These are phyloP conservation scores for Fraxinus quadrangulata DNA, from an alignment of 257 asterid species.

Conservation along the genomic window DNA sequence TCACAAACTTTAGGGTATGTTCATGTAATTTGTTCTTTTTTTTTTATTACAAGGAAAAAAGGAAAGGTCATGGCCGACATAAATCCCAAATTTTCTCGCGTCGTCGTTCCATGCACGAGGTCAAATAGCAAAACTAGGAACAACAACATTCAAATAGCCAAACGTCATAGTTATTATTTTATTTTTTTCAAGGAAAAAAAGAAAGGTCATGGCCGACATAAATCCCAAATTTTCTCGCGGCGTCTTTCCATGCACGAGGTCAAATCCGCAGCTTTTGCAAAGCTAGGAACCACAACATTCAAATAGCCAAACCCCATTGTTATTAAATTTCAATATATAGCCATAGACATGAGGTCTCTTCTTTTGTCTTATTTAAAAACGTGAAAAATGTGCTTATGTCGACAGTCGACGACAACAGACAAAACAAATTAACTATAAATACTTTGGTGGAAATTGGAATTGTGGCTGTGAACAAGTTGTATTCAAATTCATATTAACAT, in stretches of 20 bases:
- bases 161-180: neutral
- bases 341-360: neutral
- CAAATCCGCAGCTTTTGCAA: neutral
- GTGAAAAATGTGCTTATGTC: neutral
- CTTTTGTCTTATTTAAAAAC: neutral
- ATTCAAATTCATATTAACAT: neutral
- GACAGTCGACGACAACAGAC: neutral
- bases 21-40: neutral
- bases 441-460: neutral
- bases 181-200: too few relatives aligned
- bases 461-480: neutral
- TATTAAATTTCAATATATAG: neutral
- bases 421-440: neutral
- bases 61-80: neutral
- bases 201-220: neutral
- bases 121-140: neutral
- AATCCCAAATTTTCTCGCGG: neutral
- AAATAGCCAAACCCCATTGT: neutral
- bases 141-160: neutral
- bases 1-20: too few relatives aligned
- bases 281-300: neutral
- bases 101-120: neutral
- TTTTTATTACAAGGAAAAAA: too few relatives aligned
- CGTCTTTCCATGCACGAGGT: neutral
- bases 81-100: neutral